Evolutionary conservation across 176 grass and related monocot genomes (phyloP).

Genomic region (Avena atlantica): DNA sequence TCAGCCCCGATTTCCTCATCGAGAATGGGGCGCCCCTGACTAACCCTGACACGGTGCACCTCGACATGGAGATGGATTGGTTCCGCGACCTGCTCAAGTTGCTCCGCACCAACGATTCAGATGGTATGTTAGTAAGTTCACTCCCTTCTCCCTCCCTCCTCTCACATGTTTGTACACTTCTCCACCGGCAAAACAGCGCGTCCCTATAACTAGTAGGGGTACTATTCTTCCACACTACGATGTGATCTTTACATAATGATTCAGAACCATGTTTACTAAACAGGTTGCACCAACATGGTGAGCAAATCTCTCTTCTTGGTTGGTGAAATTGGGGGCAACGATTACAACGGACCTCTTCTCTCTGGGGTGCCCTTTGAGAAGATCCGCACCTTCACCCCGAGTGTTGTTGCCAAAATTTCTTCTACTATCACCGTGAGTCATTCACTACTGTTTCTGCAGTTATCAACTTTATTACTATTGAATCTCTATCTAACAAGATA

Average conservation of each 20-base stretch:
- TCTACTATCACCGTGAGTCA: conserved; percentile 66
- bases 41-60: conserved; percentile 45
- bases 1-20: conserved; percentile 63
- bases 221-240: not conserved
- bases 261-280: conserved; percentile 23
- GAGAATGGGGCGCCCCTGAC: conserved; percentile 49
- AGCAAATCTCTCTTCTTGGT: conserved; percentile 68
- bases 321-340: conserved; percentile 98
- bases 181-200: too few relatives aligned
- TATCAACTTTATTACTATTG: not conserved
- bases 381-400: conserved; percentile 68
- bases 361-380: conserved; percentile 40
- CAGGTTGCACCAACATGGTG: conserved; percentile 50
- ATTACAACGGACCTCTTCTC: conserved; percentile 78
- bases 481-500: not conserved
- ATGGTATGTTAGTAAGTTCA: not conserved
- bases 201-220: too few relatives aligned
- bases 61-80: conserved; percentile 74
- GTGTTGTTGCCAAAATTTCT: conserved; percentile 68
- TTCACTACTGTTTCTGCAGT: not conserved
- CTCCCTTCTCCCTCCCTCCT: too few relatives aligned
- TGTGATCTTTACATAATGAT: conserved; percentile 5
- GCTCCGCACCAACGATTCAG: conserved; percentile 27
- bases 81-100: conserved; percentile 59
- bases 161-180: too few relatives aligned